Evolutionary conservation across 768 basidiomycete genomes (phyloP).

Genomic region (Pholiota microspora): DNA sequence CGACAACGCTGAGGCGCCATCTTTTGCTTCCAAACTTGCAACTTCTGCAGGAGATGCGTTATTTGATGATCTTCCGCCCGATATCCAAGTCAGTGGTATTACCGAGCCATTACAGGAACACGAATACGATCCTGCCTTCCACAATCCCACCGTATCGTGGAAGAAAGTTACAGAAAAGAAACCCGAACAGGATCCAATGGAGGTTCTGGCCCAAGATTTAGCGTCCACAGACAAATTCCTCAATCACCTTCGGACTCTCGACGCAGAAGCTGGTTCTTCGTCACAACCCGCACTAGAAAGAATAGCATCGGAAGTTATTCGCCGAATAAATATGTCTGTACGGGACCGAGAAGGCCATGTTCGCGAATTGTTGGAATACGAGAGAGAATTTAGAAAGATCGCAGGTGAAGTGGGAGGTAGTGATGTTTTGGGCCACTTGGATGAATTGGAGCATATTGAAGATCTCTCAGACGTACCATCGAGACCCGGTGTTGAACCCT

Average conservation of each 20-base stretch:
- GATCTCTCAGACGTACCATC: conserved; percentile 39
- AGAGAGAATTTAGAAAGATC: conserved; percentile 77
- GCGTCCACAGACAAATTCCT: conserved; percentile 79
- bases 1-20: conserved; percentile 28
- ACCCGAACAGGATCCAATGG: conserved; percentile 63
- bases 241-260: conserved; percentile 65
- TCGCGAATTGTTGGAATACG: conserved; percentile 72
- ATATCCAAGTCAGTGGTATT: conserved; percentile 12
- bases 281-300: conserved; percentile 54
- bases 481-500: conserved; percentile 19
- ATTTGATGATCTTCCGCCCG: conserved; percentile 26
- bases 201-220: conserved; percentile 69
- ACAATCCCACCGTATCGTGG: conserved; percentile 31
- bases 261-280: conserved; percentile 44
- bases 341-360: conserved; percentile 81
- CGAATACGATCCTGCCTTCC: conserved; percentile 42
- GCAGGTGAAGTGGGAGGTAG: conserved; percentile 74
- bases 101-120: conserved; percentile 25
- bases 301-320: conserved; percentile 74
- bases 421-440: conserved; percentile 68
- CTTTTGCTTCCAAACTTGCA: conserved; percentile 44
- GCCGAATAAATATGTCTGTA: conserved; percentile 70
- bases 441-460: conserved; percentile 52
- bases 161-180: conserved; percentile 26
- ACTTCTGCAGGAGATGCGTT: conserved; percentile 25